phyloP scores from a whole-genome alignment of 805 yeast genomes.

The Saturnispora sanitii region DNA sequence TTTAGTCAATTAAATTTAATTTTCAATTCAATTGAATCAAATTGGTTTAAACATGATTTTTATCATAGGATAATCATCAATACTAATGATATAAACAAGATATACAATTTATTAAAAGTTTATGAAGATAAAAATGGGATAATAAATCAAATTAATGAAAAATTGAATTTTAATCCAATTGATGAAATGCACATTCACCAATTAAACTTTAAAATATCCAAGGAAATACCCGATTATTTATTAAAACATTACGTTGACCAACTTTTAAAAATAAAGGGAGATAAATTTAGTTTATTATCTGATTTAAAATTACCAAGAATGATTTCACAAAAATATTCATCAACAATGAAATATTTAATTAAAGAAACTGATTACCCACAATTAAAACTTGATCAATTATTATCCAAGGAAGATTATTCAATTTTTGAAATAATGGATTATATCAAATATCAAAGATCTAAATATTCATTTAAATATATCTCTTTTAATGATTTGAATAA shows the following conservation, averaged over 20 bases:
- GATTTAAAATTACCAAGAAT: not conserved
- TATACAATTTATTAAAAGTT: not conserved
- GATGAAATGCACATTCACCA: too few relatives aligned
- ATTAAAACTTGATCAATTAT: too few relatives aligned
- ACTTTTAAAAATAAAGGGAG: not conserved
- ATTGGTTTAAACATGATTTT: not conserved
- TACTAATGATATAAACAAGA: not conserved
- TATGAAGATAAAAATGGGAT: not conserved
- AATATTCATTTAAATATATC: not conserved
- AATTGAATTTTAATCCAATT: too few relatives aligned
- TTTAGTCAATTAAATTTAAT: not conserved
- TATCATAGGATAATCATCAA: not conserved
- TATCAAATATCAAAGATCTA: too few relatives aligned
- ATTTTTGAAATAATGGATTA: too few relatives aligned
- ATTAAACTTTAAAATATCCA: not conserved
- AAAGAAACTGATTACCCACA: not conserved
- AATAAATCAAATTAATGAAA: not conserved
- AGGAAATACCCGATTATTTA: not conserved
- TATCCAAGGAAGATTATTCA: too few relatives aligned
- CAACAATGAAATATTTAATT: not conserved
- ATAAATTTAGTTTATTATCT: not conserved
- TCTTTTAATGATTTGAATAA: not conserved
- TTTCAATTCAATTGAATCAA: slow-evolving; percentile 2
- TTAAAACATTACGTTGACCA: not conserved
- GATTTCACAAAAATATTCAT: not conserved